Percentiles rank a stretch among this genome's conserved stretches.
Evolutionary conservation across 805 yeast genomes (phyloP).

Genomic region (Candida sithepensis): DNA sequence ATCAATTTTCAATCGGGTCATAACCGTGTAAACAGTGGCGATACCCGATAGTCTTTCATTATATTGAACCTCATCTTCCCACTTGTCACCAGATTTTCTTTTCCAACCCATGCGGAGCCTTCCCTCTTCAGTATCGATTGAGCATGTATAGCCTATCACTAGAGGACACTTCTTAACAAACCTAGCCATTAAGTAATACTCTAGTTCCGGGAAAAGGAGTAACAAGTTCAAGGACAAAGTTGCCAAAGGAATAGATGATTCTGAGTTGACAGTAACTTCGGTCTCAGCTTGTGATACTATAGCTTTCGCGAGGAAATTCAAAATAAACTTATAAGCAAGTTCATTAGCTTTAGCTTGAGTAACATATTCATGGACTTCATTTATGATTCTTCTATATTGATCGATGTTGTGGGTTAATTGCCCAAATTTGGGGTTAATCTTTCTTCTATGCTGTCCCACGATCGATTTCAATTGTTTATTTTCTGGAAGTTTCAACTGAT

Average conservation of each 20-base stretch:
- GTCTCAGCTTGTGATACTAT: constrained; percentile 89
- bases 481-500: constrained; percentile 42
- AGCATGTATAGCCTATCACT: constrained; percentile 76
- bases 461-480: constrained; percentile 41
- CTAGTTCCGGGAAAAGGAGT: constrained; percentile 44
- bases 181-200: constrained; percentile 65
- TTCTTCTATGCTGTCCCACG: constrained; percentile 63
- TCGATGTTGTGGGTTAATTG: constrained; percentile 71
- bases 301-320: constrained; percentile 82
- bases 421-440: constrained; percentile 86
- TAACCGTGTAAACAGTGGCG: constrained; percentile 70
- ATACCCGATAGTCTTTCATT: constrained; percentile 89
- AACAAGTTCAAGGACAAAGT: constrained; percentile 56
- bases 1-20: constrained; percentile 49
- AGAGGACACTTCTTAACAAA: constrained; percentile 89
- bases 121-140: constrained; percentile 78
- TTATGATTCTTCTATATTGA: constrained; percentile 53
- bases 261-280: constrained; percentile 77
- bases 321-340: constrained; percentile 64
- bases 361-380: constrained; percentile 50
- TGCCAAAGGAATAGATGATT: constrained; percentile 77
- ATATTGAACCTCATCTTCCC: constrained; percentile 63
- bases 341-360: constrained; percentile 43
- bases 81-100: constrained; percentile 43
- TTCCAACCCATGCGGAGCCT: constrained; percentile 87